Conservation (phyloP, 164 flowering plant genomes). For the Cinnamomum chago region DNA sequence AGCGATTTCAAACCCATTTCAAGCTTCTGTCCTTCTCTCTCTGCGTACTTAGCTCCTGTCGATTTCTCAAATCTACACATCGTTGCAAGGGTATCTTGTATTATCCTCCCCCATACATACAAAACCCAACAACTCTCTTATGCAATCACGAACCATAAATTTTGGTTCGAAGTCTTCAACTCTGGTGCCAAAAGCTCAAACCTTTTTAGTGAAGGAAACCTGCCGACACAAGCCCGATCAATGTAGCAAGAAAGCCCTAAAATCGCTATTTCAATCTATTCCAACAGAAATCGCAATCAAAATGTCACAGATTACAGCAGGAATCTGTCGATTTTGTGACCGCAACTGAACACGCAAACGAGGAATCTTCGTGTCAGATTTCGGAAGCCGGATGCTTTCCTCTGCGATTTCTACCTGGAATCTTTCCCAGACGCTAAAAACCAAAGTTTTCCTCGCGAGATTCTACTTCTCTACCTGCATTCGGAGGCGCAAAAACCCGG, state of each 20-base stretch:
- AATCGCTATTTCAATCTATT: conserved; percentile 1
- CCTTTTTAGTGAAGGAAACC: neutral
- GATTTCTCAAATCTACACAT: conserved; percentile 24
- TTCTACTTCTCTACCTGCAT: too few relatives aligned
- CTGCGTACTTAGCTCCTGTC: conserved; percentile 4
- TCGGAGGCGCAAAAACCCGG: neutral
- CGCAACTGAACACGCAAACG: too few relatives aligned
- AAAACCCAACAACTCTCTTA: conserved; percentile 1
- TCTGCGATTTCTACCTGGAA: neutral
- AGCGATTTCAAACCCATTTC: conserved; percentile 26
- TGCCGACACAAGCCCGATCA: conserved; percentile 3
- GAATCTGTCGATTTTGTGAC: neutral
- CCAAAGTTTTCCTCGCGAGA: neutral
- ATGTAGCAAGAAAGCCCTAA: conserved; percentile 11
- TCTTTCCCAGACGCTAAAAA: neutral
- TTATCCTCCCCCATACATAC: conserved; percentile 2
- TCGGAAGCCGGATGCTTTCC: neutral
- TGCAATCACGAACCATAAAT: neutral
- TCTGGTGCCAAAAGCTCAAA: neutral
- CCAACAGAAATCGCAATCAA: neutral
- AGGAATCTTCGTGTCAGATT: too few relatives aligned
- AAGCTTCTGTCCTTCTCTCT: conserved; percentile 18
- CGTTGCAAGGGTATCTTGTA: neutral
- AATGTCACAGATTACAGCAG: neutral
- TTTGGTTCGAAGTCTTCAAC: neutral